Evolutionary conservation across 2,329 filamentous ascomycete genomes (phyloP), one percentile per base, ranked within the genome.

Genomic region (Amphichorda felina): DNA sequence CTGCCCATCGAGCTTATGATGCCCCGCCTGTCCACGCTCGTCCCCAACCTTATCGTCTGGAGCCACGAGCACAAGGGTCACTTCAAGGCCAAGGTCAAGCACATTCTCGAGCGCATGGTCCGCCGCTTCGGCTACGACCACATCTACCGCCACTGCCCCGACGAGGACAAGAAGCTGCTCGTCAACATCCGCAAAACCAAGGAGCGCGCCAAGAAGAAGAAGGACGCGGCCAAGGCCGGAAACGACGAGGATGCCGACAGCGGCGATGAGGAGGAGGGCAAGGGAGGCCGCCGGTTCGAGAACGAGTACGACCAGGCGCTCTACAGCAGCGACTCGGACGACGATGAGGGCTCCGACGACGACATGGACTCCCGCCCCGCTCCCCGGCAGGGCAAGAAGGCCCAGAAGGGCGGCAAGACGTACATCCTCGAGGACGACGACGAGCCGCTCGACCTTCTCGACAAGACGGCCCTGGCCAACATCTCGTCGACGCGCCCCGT

Each of bases 21-120:
- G 25, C 79, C 85, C 4, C 76, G 87, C 17, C 73, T 98, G 25
- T 64, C 70, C 22, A 76, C 78, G 0, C 69, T 98, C 33, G 74
- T 98, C 2, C 85, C 88, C 4, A 94, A 94, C 57, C 68, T 96
- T 15, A 85, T 96, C 68, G 77, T 88, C 29, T 98, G 91, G 89
- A 88, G 83, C 53, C 86, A 95, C 57, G 91, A 98, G 60, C 93
- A 98, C 67, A 96, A 96, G 64, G 87, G 87, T 10, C 87, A 94
- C 54, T 91, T 98, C 64, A 86, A 89, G 50, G 80, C 84, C 34
- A 98, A 96, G 66, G 88, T 98, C 46, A 96, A 95, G 75, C 88
- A 95, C 53, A 96, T 98, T 43, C 65, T 98, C 13, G 91, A 98
- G 62, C 78, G 91, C 35, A 86, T 95, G 72, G 82, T 96, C 16